A percentile compares a stretch with the other conserved stretches of the same genome.
Evolutionary conservation across 352 stramenopile genomes (phyloP).

Genomic region (Pythium myriotylum): DNA sequence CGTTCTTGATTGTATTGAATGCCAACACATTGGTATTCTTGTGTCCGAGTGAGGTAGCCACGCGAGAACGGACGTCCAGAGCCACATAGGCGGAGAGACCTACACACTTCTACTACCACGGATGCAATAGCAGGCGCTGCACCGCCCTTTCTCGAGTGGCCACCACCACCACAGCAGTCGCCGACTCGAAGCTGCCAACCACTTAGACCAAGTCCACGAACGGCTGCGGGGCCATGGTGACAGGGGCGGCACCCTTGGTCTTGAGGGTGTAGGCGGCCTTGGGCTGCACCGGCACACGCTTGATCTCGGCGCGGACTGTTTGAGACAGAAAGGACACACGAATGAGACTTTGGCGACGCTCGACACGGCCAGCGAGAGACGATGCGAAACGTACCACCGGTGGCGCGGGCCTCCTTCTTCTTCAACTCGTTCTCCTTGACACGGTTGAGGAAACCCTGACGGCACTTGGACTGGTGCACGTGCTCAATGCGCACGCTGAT

Average conservation of each 20-base stretch:
- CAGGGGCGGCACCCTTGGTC: slow-evolving; percentile 86
- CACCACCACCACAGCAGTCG: slow-evolving; percentile 14
- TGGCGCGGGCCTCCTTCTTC: slow-evolving; percentile 96
- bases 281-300: slow-evolving; percentile 93
- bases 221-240: slow-evolving; percentile 97
- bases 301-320: slow-evolving; percentile 91
- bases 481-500: slow-evolving; percentile 99
- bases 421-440: slow-evolving; percentile 98
- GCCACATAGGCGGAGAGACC: neutral
- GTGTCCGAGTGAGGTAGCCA: slow-evolving; percentile 15
- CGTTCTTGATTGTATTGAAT: slow-evolving; percentile 51
- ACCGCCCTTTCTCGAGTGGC: neutral
- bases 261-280: slow-evolving; percentile 96
- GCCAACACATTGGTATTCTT: slow-evolving; percentile 45
- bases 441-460: slow-evolving; percentile 97
- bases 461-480: slow-evolving; percentile 98
- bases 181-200: slow-evolving; percentile 5
- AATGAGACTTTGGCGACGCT: neutral
- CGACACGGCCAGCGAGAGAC: neutral
- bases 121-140: slow-evolving; percentile 4
- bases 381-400: slow-evolving; percentile 51
- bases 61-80: neutral
- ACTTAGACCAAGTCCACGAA: slow-evolving; percentile 99
- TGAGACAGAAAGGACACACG: neutral
- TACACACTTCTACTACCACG: slow-evolving; percentile 4